Evolutionary conservation across 1,284 basidiomycete genomes (phyloP), one percentile per base, ranked within the genome.

Genomic region (Inonotus obliquus): DNA sequence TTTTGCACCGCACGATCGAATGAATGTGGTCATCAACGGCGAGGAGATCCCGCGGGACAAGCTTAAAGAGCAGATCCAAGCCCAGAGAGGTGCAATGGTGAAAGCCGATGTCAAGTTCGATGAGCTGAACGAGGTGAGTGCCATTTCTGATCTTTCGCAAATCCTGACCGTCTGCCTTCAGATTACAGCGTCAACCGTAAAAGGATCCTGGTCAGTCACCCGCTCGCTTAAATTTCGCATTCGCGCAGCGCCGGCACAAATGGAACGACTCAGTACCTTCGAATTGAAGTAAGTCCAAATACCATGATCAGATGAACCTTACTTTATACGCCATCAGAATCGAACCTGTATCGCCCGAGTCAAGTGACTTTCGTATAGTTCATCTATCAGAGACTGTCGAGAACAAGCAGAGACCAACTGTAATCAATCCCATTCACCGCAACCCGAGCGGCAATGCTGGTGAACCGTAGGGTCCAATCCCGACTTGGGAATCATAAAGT

Each of bases 221-320:
- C 75, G 78, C 17, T 73, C 72, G 0, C 64, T 80, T 61, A 77
- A 75, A 59, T 76, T 79, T 58, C 72, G 75, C n/a, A 75, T 83
- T 37, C 76, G 80, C 21, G 81, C 67, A 1, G 68, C 67, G 1
- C 75, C 75, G 19, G 79, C 77, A 4, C 75, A 80, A 62, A 73
- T 67, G 17, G 65, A 67, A 13, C 74, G 71, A 37, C 68, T 72
- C 45, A 68, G 79, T 51, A 65, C 70, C 13, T 79, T 82, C 58
- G 80, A 75, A 56, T 78, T 78, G 14, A 77, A 69, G 81, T 81
- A 53, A 48, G 74, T 66, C 35, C n/a, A 52, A 14, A 11, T 35
- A 17, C 17, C 14, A 5, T 23, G 23, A 11, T 25, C 14, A 1
- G 7, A 17, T 7, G 6, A 14, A 35, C 6, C 32, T 17, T 37